These are phyloP conservation scores for Vanilla planifolia DNA, from an alignment of 106 monocot genomes.

Conservation along the genomic window DNA sequence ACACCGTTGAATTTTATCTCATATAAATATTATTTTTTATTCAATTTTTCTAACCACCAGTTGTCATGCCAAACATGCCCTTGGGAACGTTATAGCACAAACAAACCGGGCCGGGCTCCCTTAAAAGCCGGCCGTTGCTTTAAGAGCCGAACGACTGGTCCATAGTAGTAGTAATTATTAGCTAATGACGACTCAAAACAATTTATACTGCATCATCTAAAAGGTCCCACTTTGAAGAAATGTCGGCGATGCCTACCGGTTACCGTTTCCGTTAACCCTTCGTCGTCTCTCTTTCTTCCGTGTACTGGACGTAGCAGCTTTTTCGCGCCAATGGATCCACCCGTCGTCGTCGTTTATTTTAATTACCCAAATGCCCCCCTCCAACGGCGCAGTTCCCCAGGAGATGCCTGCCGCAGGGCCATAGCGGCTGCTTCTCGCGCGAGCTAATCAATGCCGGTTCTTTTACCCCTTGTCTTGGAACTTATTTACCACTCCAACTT, in stretches of 20 bases:
- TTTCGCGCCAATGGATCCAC: not conserved
- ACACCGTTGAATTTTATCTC: too few relatives aligned
- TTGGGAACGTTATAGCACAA: too few relatives aligned
- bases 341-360: not conserved
- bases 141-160: too few relatives aligned
- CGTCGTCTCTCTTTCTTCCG: not conserved
- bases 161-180: too few relatives aligned
- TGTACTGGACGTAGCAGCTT: not conserved
- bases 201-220: too few relatives aligned
- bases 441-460: not conserved
- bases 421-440: not conserved
- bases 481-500: not conserved
- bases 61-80: too few relatives aligned
- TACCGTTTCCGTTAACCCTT: not conserved
- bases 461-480: not conserved
- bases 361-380: not conserved
- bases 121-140: too few relatives aligned
- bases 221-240: too few relatives aligned
- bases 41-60: too few relatives aligned
- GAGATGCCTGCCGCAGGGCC: not conserved
- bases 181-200: too few relatives aligned
- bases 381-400: slow-evolving; percentile 7
- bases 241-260: not conserved
- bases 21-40: too few relatives aligned
- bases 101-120: too few relatives aligned